Conservation (phyloP, 192 early-diverging fungal species). For the Phycomyces blakesleeanus region DNA sequence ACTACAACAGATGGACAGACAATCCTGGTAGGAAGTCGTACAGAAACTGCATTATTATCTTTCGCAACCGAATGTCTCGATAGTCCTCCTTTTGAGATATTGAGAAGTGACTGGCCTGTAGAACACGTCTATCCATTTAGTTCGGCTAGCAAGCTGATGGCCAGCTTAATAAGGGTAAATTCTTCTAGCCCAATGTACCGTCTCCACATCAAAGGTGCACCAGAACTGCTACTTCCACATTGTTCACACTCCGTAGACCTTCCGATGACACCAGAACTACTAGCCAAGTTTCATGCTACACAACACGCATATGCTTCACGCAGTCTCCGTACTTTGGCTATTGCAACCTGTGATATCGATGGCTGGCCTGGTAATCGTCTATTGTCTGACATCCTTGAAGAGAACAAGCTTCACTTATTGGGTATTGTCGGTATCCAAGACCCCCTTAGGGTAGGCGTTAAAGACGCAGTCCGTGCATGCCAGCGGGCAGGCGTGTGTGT, state of each 20-base stretch:
- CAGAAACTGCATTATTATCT: constrained; percentile 87
- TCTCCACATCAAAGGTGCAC: constrained; percentile 92
- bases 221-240: constrained; percentile 76
- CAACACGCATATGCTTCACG: constrained; percentile 70
- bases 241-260: constrained; percentile 30
- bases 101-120: constrained; percentile 58
- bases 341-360: constrained; percentile 81
- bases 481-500: constrained; percentile 93
- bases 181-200: constrained; percentile 44
- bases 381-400: constrained; percentile 47
- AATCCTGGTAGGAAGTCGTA: constrained; percentile 86
- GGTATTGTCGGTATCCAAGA: constrained; percentile 97
- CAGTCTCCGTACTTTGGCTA: constrained; percentile 86
- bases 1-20: constrained; percentile 40
- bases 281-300: constrained; percentile 15
- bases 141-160: constrained; percentile 90
- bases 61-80: constrained; percentile 65
- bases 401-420: constrained; percentile 61
- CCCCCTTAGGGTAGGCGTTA: constrained; percentile 91
- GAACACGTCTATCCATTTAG: constrained; percentile 86
- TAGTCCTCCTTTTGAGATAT: constrained; percentile 55
- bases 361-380: constrained; percentile 39
- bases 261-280: neutral
- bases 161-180: constrained; percentile 59
- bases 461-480: constrained; percentile 82